Percentiles rank a stretch among this genome's conserved stretches.
phyloP scores from a whole-genome alignment of 257 asterid genomes.

The Solanum chiquidenum region DNA sequence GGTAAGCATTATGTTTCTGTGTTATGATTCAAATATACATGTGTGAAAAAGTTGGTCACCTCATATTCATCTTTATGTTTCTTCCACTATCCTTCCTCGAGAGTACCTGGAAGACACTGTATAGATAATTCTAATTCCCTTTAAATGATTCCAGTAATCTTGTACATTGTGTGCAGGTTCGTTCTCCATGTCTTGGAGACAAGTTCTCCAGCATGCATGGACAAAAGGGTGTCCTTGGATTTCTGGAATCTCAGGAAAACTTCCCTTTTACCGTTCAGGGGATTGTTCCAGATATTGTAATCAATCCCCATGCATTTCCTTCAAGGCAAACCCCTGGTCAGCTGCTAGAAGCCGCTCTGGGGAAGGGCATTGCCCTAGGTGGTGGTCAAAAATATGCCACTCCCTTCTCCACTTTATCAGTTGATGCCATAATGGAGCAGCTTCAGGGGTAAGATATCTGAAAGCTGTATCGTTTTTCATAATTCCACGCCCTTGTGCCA shows the following conservation, averaged over 20 bases:
- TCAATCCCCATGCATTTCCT: constrained; percentile 96
- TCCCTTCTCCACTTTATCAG: constrained; percentile 70
- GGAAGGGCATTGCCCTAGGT: constrained; percentile 83
- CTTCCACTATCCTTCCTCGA: neutral
- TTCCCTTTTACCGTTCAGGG: constrained; percentile 81
- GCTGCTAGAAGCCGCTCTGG: constrained; percentile 81
- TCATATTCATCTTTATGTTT: neutral
- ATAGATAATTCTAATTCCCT: neutral
- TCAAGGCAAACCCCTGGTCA: constrained; percentile 97
- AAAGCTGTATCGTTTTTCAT: neutral
- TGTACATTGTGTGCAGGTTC: constrained; percentile 46
- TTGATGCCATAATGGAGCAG: constrained; percentile 61
- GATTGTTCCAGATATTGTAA: constrained; percentile 88
- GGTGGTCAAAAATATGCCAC: constrained; percentile 73
- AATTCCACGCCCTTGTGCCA: neutral
- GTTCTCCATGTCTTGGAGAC: constrained; percentile 85
- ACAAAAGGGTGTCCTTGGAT: constrained; percentile 93
- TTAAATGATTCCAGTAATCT: neutral
- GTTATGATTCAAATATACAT: neutral
- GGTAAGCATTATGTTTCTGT: neutral
- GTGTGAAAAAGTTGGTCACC: neutral
- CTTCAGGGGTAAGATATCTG: constrained; percentile 56
- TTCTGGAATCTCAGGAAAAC: constrained; percentile 81
- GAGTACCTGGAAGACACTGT: neutral
- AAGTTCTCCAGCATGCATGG: constrained; percentile 98